Base-by-base conservation (phyloP, 2,329 filamentous ascomycete genomes). In the Plectosphaerella plurivora region DNA sequence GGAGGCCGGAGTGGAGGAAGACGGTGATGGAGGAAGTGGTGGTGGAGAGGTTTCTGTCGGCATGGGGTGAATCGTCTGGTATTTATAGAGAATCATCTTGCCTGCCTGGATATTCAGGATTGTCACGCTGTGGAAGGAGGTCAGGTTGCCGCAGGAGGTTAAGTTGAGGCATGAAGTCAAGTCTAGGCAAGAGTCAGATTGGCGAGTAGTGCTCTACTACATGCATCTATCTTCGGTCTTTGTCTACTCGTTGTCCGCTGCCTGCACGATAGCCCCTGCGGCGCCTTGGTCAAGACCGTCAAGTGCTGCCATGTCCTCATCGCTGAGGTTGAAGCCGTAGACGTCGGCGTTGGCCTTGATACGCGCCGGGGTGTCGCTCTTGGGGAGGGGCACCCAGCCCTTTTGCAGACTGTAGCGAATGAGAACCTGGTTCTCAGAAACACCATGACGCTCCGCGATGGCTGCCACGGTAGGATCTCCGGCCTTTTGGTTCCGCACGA, bases 381-480 rank as follows among this genome's bases (percentile, higher is more conserved):
- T 89, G 18, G 85, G 84, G 52, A 89, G 66, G 16, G 86, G 84
- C 15, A 85, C 76, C 81, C 83, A 88, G 10, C 74, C 77, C 70
- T 88, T 89, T 63, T 91, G 85, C 62, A 91, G 66, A 55, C 79
- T 80, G 64, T 86, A 91, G 54, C 87, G 76, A 16, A 91, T 73
- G 57, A 91, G 69, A 5, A 90, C 70, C 68, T 91, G 87, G 25
- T 81, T 80, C 1, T 83, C 76, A 9, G 77, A 76, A 63, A 81
- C 86, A 39, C 68, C 69, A 63, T 87, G 78, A 62, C 82, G 84
- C 59, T 78, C 65, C 3, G 82, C 81, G 28, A 89, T 69, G 1
- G 64, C 65, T 6, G 10, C 22, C 5, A 91, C 68, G 0, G 76
- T 81, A 51, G 76, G 68, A 60, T 90, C 83, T 22, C 82, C 70